Conservation (phyloP, 305 asterid genomes). For the Rubia balearica region DNA sequence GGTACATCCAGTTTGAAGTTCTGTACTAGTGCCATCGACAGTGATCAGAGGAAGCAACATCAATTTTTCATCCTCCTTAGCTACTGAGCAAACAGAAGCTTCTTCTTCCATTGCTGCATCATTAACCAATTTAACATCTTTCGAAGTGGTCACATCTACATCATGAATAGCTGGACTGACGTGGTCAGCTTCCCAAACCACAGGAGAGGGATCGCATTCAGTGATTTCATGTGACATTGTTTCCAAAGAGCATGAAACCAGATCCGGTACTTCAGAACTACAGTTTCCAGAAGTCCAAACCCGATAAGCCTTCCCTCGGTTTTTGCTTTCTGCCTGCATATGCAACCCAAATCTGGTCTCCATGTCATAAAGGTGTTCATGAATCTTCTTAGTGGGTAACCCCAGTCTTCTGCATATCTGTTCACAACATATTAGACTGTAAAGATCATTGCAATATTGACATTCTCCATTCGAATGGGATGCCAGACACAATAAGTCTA, state of each 20-base stretch:
- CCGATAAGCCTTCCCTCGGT: conserved; percentile 60
- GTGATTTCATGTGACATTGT: conserved; percentile 22
- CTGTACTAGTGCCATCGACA: conserved; percentile 31
- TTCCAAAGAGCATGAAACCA: conserved; percentile 27
- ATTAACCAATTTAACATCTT: conserved; percentile 21
- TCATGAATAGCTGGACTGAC: conserved; percentile 33
- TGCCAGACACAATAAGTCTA: not conserved
- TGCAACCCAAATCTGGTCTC: conserved; percentile 64
- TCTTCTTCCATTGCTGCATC: conserved; percentile 29
- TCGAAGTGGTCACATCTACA: conserved; percentile 34
- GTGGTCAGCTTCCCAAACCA: conserved; percentile 26
- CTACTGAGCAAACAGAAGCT: conserved; percentile 27
- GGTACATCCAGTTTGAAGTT: conserved; percentile 30
- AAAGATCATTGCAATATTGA: not conserved
- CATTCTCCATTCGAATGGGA: not conserved
- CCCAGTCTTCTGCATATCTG: conserved; percentile 86
- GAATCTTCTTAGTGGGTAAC: conserved; percentile 62
- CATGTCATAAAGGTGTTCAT: conserved; percentile 50
- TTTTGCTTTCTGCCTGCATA: conserved; percentile 52
- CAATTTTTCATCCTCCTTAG: conserved; percentile 30
- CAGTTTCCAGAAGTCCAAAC: conserved; percentile 69
- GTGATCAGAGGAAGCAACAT: conserved; percentile 31
- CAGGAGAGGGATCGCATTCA: conserved; percentile 30
- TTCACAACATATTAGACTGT: conserved; percentile 18
- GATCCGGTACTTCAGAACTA: conserved; percentile 36